phyloP scores from a whole-genome alignment of 1,139 yeast species.

The Hansenula lynferdii region DNA sequence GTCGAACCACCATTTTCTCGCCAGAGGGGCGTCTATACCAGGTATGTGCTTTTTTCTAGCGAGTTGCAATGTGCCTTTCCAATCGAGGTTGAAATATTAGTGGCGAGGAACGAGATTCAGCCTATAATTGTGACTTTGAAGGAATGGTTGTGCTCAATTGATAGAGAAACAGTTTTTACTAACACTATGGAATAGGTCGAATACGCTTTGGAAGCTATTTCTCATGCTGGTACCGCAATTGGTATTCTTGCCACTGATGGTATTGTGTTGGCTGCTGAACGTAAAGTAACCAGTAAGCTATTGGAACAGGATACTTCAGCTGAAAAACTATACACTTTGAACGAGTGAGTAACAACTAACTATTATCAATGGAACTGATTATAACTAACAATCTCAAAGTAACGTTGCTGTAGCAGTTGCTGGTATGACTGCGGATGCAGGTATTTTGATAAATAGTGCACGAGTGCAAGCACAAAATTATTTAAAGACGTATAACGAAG shows the following conservation, averaged over 20 bases:
- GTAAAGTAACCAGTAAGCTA: slow-evolving; percentile 87
- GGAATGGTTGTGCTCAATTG: neutral
- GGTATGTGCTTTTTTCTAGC: slow-evolving; percentile 28
- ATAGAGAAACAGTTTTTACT: no score
- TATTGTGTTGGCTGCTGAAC: slow-evolving; percentile 93
- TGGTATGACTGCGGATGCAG: slow-evolving; percentile 97
- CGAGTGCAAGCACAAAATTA: slow-evolving; percentile 81
- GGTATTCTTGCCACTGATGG: slow-evolving; percentile 93
- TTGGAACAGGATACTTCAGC: slow-evolving; percentile 92
- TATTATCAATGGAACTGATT: neutral
- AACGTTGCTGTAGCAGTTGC: slow-evolving; percentile 94
- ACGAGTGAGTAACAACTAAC: slow-evolving; percentile 34
- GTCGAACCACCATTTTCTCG: slow-evolving; percentile 96
- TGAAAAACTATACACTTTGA: slow-evolving; percentile 84
- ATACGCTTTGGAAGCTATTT: slow-evolving; percentile 95
- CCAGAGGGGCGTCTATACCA: slow-evolving; percentile 98
- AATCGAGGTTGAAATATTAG: neutral
- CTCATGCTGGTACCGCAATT: slow-evolving; percentile 97
- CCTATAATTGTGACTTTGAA: neutral
- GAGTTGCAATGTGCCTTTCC: neutral
- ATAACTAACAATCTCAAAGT: slow-evolving; percentile 22
- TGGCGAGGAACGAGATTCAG: neutral
- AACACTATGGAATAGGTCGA: slow-evolving; percentile 49
- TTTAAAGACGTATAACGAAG: slow-evolving; percentile 81
- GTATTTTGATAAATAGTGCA: slow-evolving; percentile 85